These are phyloP conservation scores for Trypanosoma melophagium DNA, from an alignment of 208 protist species.

Conservation along the genomic window DNA sequence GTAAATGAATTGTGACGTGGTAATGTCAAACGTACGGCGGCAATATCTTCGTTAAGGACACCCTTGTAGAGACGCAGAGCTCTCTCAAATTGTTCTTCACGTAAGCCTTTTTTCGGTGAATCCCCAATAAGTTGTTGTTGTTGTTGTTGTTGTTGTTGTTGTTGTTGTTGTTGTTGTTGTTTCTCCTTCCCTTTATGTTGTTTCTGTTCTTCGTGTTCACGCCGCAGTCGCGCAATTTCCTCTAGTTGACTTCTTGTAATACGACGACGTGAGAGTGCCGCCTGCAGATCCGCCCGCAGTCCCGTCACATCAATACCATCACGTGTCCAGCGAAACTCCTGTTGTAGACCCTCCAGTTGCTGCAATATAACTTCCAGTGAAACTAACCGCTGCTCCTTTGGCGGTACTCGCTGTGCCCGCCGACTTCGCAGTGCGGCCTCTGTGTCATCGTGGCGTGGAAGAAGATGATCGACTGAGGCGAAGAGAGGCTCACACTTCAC, in stretches of 20 bases:
- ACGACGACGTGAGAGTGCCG: conserved; percentile 57
- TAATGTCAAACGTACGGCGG: conserved; percentile 63
- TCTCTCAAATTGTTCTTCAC: conserved; percentile 37
- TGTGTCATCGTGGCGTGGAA: conserved; percentile 25
- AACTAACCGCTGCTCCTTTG: conserved; percentile 36
- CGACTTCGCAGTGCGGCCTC: conserved; percentile 18
- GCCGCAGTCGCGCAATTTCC: conserved; percentile 44
- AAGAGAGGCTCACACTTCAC: conserved; percentile 82
- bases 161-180: conserved; percentile 19
- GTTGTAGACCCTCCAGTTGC: conserved; percentile 59
- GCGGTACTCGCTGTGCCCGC: conserved; percentile 4
- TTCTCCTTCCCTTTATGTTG: conserved; percentile 3
- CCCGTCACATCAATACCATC: conserved; percentile 86
- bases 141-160: conserved; percentile 16
- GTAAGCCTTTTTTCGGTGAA: conserved; percentile 25
- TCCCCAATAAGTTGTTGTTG: conserved; percentile 20
- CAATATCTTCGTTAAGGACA: conserved; percentile 38
- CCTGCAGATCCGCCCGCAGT: conserved; percentile 53
- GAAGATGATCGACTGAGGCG: conserved; percentile 51
- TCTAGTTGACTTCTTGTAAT: conserved; percentile 68
- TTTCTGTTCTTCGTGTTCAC: conserved; percentile 21
- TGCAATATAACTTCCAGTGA: conserved; percentile 60
- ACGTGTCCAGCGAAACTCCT: conserved; percentile 43
- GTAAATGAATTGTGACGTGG: conserved; percentile 52
- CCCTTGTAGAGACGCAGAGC: conserved; percentile 51